Evolutionary conservation across 495 filamentous ascomycete species (phyloP).

Genomic region (Neurospora sp.): DNA sequence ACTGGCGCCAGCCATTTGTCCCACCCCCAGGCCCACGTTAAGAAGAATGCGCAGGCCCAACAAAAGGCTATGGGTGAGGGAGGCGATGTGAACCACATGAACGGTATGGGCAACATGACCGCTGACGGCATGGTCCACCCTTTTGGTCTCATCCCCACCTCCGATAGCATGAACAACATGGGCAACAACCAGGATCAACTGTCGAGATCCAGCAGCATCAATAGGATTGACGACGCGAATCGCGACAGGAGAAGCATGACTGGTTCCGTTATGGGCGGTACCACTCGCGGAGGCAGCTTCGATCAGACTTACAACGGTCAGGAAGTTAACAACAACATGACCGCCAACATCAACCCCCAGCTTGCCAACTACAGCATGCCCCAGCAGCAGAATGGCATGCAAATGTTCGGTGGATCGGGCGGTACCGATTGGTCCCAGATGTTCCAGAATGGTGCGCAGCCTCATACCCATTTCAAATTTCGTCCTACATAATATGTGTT

Average conservation of each 20-base stretch:
- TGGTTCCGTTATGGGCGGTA: constrained; percentile 28
- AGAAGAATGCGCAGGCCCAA: constrained; percentile 54
- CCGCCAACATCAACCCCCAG: constrained; percentile 47
- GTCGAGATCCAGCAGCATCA: constrained; percentile 50
- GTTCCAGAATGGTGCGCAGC: constrained; percentile 58
- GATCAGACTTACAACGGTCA: constrained; percentile 41
- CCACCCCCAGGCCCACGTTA: constrained; percentile 79
- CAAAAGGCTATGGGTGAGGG: constrained; percentile 40
- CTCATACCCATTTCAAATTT: constrained; percentile 13
- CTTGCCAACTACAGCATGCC: constrained; percentile 47
- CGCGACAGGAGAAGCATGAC: constrained; percentile 47
- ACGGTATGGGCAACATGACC: constrained; percentile 42
- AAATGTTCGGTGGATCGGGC: constrained; percentile 38
- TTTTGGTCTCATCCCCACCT: constrained; percentile 35
- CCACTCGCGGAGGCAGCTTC: constrained; percentile 29
- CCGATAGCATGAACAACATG: constrained; percentile 40
- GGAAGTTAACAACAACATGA: constrained; percentile 42
- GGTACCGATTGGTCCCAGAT: constrained; percentile 57
- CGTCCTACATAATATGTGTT: constrained; percentile 47
- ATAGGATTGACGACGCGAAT: constrained; percentile 39
- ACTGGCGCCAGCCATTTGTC: constrained; percentile 86
- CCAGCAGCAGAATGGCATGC: constrained; percentile 41
- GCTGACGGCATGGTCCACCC: constrained; percentile 41
- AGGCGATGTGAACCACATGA: constrained; percentile 42
- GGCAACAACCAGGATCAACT: constrained; percentile 44